A percentile compares a stretch with the other conserved stretches of the same genome.
Conservation (phyloP, 768 basidiomycete genomes). For the Suillus lakei region DNA sequence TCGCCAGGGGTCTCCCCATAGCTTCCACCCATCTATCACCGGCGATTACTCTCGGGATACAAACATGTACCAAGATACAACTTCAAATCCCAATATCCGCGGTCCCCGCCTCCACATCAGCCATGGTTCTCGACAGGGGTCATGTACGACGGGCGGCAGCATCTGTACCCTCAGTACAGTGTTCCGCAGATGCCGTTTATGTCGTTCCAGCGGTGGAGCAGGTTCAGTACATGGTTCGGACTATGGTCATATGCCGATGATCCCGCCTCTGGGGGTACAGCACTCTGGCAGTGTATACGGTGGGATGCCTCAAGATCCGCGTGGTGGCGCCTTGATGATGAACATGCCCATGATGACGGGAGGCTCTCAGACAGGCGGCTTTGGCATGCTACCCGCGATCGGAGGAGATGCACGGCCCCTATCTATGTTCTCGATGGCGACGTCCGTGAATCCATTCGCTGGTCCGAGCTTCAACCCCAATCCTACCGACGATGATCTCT, state of each 20-base stretch:
- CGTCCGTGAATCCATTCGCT: conserved; percentile 82
- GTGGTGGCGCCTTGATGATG: conserved; percentile 73
- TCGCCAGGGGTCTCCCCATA: conserved; percentile 65
- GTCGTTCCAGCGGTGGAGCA: conserved; percentile 66
- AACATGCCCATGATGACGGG: conserved; percentile 66
- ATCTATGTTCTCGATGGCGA: conserved; percentile 90
- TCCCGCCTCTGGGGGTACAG: conserved; percentile 64
- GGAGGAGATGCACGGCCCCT: conserved; percentile 59
- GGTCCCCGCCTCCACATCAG: conserved; percentile 49
- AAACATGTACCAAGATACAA: conserved; percentile 64
- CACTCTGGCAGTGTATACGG: conserved; percentile 78
- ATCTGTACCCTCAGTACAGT: conserved; percentile 50
- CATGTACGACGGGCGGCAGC: conserved; percentile 49
- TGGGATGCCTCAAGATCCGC: conserved; percentile 64
- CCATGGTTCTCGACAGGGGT: conserved; percentile 47
- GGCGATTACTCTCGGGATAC: conserved; percentile 93
- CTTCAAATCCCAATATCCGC: conserved; percentile 63
- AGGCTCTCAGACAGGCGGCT: conserved; percentile 59
- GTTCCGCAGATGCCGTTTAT: conserved; percentile 70
- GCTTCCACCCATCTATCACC: conserved; percentile 71
- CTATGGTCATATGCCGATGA: conserved; percentile 59
- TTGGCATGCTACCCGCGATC: conserved; percentile 55
- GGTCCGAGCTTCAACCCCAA: conserved; percentile 79
- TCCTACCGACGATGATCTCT: conserved; percentile 86
- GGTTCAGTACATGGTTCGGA: conserved; percentile 77